These are phyloP conservation scores for Thermoascus crustaceus DNA, from an alignment of 2,329 filamentous ascomycete genomes.

Conservation along the genomic window DNA sequence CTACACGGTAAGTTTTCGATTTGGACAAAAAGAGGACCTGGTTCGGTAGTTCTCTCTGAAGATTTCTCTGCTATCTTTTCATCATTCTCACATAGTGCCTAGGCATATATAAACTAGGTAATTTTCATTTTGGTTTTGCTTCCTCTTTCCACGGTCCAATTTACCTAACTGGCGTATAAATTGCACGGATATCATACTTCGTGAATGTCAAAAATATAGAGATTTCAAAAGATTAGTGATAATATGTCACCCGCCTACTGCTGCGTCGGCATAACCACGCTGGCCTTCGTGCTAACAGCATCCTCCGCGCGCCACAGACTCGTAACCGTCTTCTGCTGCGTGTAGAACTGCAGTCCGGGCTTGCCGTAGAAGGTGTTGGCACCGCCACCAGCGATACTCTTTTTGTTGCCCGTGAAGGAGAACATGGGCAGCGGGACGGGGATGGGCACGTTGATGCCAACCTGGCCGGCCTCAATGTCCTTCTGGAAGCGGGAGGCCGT, in stretches of 20 bases:
- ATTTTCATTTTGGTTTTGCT: too few relatives aligned
- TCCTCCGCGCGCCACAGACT: constrained; percentile 82
- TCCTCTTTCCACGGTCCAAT: too few relatives aligned
- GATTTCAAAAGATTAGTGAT: too few relatives aligned
- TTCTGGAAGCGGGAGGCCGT: constrained; percentile 56
- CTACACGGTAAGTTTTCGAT: too few relatives aligned
- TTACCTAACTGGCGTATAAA: background rate
- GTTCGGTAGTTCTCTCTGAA: too few relatives aligned
- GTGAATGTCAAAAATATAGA: too few relatives aligned
- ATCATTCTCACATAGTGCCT: too few relatives aligned
- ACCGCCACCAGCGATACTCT: constrained; percentile 82
- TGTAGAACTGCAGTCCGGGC: constrained; percentile 89
- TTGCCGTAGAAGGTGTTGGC: constrained; percentile 93
- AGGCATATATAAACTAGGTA: too few relatives aligned
- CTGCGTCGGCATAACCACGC: constrained; percentile 78
- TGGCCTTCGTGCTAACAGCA: constrained; percentile 74
- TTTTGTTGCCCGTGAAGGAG: constrained; percentile 67
- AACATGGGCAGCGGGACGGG: constrained; percentile 57
- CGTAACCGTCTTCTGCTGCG: constrained; percentile 95
- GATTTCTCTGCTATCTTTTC: too few relatives aligned
- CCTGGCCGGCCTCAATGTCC: constrained; percentile 58
- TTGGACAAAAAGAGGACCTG: too few relatives aligned
- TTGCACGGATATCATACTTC: background rate
- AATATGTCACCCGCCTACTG: constrained; percentile 15
- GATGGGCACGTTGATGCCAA: constrained; percentile 60